A percentile compares a stretch with the other conserved stretches of the same genome.
phyloP scores from a whole-genome alignment of 75 land plant genomes.

The Selaginella moellendorffii region DNA sequence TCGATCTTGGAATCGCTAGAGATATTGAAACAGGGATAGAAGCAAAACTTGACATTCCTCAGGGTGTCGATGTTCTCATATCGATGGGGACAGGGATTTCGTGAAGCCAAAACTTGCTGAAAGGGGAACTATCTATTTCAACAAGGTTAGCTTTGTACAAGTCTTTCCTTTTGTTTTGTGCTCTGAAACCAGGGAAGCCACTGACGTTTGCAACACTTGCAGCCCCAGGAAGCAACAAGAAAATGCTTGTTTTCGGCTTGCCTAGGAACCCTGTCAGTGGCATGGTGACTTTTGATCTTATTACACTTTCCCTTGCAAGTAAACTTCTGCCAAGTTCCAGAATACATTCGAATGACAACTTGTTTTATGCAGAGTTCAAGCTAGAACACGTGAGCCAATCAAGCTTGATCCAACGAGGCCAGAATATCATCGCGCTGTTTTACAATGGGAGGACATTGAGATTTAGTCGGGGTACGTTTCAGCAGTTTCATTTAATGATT shows the following conservation, averaged over 20 bases:
- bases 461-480: neutral
- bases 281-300: constrained; percentile 68
- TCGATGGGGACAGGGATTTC: constrained; percentile 85
- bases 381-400: constrained; percentile 36
- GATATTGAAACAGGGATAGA: constrained; percentile 51
- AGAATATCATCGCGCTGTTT: constrained; percentile 62
- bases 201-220: constrained; percentile 75
- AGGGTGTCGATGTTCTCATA: constrained; percentile 50
- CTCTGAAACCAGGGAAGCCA: constrained; percentile 92
- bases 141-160: too few species aligned
- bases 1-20: constrained; percentile 74
- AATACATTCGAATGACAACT: too few species aligned
- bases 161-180: neutral
- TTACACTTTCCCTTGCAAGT: constrained; percentile 27
- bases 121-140: constrained; percentile 52
- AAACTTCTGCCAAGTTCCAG: neutral
- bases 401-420: constrained; percentile 50
- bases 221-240: constrained; percentile 14
- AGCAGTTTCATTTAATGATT: too few species aligned
- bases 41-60: constrained; percentile 36
- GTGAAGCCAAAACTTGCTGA: constrained; percentile 60
- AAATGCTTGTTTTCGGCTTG: constrained; percentile 80
- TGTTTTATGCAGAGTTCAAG: constrained; percentile 32
- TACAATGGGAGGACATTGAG: constrained; percentile 32
- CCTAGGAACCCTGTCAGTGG: constrained; percentile 98